Base-by-base conservation (phyloP, 2,329 filamentous ascomycete species). In the Cladosporium sp. region DNA sequence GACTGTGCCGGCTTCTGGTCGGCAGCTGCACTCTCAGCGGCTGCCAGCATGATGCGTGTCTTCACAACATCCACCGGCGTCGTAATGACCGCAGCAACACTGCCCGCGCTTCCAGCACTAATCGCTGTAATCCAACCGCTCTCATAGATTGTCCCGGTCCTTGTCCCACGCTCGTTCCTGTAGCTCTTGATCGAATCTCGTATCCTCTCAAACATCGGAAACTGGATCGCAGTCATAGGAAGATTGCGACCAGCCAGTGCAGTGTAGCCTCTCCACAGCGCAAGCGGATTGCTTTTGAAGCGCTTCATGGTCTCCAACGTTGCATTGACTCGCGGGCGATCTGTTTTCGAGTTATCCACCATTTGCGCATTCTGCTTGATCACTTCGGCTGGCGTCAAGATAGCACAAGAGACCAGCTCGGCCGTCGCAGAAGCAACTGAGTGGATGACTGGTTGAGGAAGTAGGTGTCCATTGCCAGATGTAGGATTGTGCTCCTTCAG, bases 291-390 rank as follows among this genome's bases (percentile, higher is more conserved):
- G 1, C 84, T 82, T 67, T 78, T 80, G 74, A 91, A 89, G 28
- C 81, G 80, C 18, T 77, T 76, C 11, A 90, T 75, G 0, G 87
- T 87, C 74, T 86, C 78, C 6, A 88, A 53, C 77, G 85, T 87
- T 0, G 85, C 83, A 63, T 82, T 82, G 57, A 76, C 77, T 13
- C 74, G 66, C 16, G 74, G 56, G 39, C 68, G 61, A 51, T 67
- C 58, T 69, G 65, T 53, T 76, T 77, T 81, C 18, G 66, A 70
- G 25, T 68, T 73, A 72, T 81, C 81, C 0, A 95, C 82, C 85
- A 97, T 93, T 77, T 97, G 93, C 0, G 93, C 92, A 77, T 97
- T 97, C 76, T 96, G 93, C 80, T 97, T 97, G 68, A 97, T 86
- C 8, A 96, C 91, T 76, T 97, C 93, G 16, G 92, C 92, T 0